A percentile compares a stretch with the other conserved stretches of the same genome.
Evolutionary conservation across 202 grass and related monocot genomes (phyloP).

Genomic region (Schoenoplectus tabernaemontani): DNA sequence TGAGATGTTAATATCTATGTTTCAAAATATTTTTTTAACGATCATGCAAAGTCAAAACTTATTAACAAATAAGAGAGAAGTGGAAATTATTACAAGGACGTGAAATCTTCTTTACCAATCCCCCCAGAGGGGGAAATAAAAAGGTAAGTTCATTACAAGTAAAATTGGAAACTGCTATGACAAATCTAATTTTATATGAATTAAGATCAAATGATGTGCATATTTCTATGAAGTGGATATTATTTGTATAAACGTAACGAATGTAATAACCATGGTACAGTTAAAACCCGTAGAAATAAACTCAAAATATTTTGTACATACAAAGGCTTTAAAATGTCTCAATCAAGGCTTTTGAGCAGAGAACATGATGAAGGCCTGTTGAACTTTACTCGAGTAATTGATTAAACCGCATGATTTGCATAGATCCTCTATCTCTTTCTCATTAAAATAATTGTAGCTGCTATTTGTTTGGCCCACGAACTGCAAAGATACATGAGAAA

Average conservation of each 20-base stretch:
- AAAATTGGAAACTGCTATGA: neutral
- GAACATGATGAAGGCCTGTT: constrained; percentile 90
- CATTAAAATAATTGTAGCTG: constrained; percentile 83
- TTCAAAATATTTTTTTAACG: neutral
- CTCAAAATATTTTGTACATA: neutral
- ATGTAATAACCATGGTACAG: neutral
- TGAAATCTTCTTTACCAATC: neutral
- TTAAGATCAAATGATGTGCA: neutral
- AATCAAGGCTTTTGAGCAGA: constrained; percentile 70
- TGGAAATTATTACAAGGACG: constrained; percentile 2
- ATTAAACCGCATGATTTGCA: constrained; percentile 80
- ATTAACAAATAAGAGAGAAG: constrained; percentile 17
- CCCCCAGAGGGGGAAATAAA: neutral
- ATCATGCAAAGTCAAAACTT: constrained; percentile 5
- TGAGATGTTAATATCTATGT: neutral
- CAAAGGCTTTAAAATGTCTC: neutral
- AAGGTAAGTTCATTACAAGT: neutral
- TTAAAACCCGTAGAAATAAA: neutral
- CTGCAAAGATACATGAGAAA: constrained; percentile 32
- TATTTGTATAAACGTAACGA: neutral
- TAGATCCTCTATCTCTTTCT: constrained; percentile 81
- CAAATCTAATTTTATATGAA: neutral
- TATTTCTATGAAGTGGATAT: neutral
- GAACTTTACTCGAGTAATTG: constrained; percentile 72
- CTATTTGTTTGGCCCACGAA: constrained; percentile 54